phyloP scores from a whole-genome alignment of 1,284 basidiomycete genomes.

The Cystobasidium pallidum region DNA sequence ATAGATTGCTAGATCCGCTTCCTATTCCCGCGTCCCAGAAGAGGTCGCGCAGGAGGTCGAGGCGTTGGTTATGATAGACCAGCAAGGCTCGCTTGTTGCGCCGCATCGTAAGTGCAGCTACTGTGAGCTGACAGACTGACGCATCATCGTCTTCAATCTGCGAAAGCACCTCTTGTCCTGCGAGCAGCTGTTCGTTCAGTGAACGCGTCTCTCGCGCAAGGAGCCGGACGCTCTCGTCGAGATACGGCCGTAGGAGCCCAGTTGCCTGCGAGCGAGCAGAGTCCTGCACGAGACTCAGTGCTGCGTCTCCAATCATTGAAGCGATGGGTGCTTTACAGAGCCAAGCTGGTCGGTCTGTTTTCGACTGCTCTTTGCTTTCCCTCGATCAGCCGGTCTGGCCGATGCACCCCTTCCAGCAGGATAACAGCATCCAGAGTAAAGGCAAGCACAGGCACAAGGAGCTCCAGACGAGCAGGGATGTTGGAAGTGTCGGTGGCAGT shows the following conservation, averaged over 20 bases:
- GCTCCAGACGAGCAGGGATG: not conserved
- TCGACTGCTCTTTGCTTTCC: not conserved
- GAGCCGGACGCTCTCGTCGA: slow-evolving; percentile 80
- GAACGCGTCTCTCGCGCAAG: slow-evolving; percentile 89
- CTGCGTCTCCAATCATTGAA: slow-evolving; percentile 65
- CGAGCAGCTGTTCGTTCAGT: slow-evolving; percentile 62
- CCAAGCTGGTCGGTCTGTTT: not conserved
- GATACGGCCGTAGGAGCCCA: slow-evolving; percentile 86
- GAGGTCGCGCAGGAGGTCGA: slow-evolving; percentile 77
- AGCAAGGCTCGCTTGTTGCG: slow-evolving; percentile 92
- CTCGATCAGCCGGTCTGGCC: slow-evolving; percentile 8
- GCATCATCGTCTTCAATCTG: slow-evolving; percentile 58
- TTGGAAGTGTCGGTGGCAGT: not conserved
- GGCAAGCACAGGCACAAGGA: slow-evolving; percentile 6
- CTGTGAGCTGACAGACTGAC: slow-evolving; percentile 70
- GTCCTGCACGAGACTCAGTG: slow-evolving; percentile 82
- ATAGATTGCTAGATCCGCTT: slow-evolving; percentile 37
- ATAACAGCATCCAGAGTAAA: slow-evolving; percentile 10
- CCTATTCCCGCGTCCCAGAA: slow-evolving; percentile 80
- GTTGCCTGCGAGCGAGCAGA: slow-evolving; percentile 79
- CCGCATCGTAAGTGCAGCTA: slow-evolving; percentile 82
- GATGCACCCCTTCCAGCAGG: slow-evolving; percentile 40
- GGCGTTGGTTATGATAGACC: slow-evolving; percentile 83
- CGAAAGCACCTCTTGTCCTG: slow-evolving; percentile 55
- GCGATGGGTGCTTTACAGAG: not conserved